Evolutionary conservation across 2,329 filamentous ascomycete species (phyloP).

Genomic region (Pseudonectria foliicola): DNA sequence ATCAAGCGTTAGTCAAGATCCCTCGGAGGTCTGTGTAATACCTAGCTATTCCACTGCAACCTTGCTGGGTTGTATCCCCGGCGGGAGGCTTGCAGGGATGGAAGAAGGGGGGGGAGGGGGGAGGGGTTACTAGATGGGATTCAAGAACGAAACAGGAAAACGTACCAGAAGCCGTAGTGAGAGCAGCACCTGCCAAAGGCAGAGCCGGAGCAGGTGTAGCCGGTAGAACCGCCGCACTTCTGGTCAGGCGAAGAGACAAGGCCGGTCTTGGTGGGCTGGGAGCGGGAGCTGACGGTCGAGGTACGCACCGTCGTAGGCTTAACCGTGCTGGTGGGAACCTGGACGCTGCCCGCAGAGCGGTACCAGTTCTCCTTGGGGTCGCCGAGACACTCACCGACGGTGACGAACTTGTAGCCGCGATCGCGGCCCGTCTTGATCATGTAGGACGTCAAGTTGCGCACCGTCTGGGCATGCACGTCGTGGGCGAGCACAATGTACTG

Average conservation of each 20-base stretch:
- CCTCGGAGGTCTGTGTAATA: background rate
- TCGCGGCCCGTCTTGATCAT: slow-evolving; percentile 35
- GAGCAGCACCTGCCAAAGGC: slow-evolving; percentile 34
- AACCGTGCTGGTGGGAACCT: slow-evolving; percentile 5
- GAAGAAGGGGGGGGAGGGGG: background rate
- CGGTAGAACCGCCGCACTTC: slow-evolving; percentile 28
- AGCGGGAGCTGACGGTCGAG: slow-evolving; percentile 6
- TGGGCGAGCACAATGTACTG: slow-evolving; percentile 47
- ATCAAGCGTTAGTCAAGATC: slow-evolving; percentile 4
- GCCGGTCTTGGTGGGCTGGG: slow-evolving; percentile 9
- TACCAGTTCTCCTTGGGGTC: slow-evolving; percentile 49
- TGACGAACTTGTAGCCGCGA: slow-evolving; percentile 41
- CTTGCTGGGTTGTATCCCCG: background rate
- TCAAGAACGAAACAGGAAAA: background rate
- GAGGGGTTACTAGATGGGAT: background rate
- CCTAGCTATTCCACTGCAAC: background rate
- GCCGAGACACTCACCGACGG: slow-evolving; percentile 50
- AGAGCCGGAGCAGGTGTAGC: slow-evolving; percentile 30
- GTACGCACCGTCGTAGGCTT: slow-evolving; percentile 8
- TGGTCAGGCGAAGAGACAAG: slow-evolving; percentile 27
- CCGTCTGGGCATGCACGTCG: slow-evolving; percentile 43
- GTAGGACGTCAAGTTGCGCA: slow-evolving; percentile 32
- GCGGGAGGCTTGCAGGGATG: background rate
- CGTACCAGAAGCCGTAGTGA: slow-evolving; percentile 32
- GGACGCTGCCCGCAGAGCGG: slow-evolving; percentile 22